A percentile compares a stretch with the other conserved stretches of the same genome.
Evolutionary conservation across 179 eudicot species (phyloP).

Genomic region (Beta macrorhiza): DNA sequence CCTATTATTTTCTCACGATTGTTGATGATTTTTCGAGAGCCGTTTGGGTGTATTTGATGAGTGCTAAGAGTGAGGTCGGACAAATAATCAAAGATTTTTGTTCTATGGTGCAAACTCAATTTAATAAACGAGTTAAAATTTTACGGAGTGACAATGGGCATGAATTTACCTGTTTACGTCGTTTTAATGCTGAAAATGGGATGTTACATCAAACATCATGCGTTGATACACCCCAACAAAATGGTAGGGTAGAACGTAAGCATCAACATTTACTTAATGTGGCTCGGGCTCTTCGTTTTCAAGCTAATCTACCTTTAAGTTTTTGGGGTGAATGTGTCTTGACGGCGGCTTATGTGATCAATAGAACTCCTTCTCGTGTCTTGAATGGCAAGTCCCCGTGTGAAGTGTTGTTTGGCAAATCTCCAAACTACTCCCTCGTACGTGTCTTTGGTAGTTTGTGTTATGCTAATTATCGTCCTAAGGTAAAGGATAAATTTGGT

Average conservation of each 20-base stretch:
- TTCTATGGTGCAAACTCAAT: background rate
- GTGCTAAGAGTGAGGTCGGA: background rate
- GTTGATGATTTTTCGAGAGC: background rate
- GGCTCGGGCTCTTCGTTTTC: background rate
- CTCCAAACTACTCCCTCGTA: background rate
- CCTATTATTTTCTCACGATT: background rate
- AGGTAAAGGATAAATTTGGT: background rate
- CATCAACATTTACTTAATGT: background rate
- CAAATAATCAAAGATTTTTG: background rate
- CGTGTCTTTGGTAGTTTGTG: constrained; percentile 12
- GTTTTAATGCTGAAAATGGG: background rate
- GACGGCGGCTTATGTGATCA: constrained; percentile 5
- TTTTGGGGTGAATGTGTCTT: too few species aligned
- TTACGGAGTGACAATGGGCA: constrained; percentile 2
- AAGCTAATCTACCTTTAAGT: background rate
- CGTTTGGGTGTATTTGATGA: background rate
- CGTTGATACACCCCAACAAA: background rate
- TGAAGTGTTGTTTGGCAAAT: too few species aligned
- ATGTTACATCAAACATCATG: background rate
- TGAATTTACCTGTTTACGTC: background rate
- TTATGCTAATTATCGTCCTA: background rate
- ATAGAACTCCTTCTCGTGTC: too few species aligned
- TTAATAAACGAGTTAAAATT: background rate
- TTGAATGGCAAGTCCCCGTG: too few species aligned
- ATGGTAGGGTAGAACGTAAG: constrained; percentile 1